Evolutionary conservation across 768 basidiomycete genomes (phyloP).

Genomic region (Auricularia sp.): DNA sequence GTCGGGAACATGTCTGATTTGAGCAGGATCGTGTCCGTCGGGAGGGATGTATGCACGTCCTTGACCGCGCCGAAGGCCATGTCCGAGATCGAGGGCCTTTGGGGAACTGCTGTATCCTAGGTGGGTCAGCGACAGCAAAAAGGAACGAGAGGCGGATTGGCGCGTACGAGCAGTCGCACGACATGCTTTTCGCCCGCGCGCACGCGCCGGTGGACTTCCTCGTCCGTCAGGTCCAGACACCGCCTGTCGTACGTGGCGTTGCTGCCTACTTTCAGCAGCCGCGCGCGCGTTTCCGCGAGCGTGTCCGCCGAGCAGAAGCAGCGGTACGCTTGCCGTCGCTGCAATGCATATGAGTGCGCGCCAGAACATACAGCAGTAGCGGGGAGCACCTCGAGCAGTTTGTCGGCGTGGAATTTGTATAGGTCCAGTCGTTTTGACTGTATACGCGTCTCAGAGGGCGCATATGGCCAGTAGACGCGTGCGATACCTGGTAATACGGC

Average conservation of each 20-base stretch:
- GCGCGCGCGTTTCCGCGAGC: slow-evolving; percentile 56
- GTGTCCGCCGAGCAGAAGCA: slow-evolving; percentile 84
- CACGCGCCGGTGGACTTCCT: slow-evolving; percentile 68
- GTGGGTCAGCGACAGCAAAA: not conserved
- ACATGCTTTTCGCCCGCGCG: slow-evolving; percentile 68
- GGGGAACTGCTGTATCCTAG: slow-evolving; percentile 51
- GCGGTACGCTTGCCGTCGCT: slow-evolving; percentile 86
- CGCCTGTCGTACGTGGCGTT: slow-evolving; percentile 78
- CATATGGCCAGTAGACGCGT: not conserved
- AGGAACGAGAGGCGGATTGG: not conserved
- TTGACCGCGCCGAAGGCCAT: slow-evolving; percentile 65
- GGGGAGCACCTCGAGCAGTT: slow-evolving; percentile 59
- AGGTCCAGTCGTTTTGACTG: slow-evolving; percentile 85
- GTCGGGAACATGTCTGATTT: slow-evolving; percentile 93
- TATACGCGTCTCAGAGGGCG: slow-evolving; percentile 6
- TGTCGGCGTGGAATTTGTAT: slow-evolving; percentile 63
- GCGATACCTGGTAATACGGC: slow-evolving; percentile 75
- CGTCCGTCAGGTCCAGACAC: slow-evolving; percentile 77
- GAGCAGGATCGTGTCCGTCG: slow-evolving; percentile 84
- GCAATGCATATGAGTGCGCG: slow-evolving; percentile 1
- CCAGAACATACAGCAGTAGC: not conserved
- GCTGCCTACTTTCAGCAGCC: slow-evolving; percentile 61
- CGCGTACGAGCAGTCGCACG: slow-evolving; percentile 76
- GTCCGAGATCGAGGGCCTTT: slow-evolving; percentile 43
- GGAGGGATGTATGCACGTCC: slow-evolving; percentile 67